These are phyloP conservation scores for Lactarius vividus DNA, from an alignment of 768 basidiomycete species.

Conservation along the genomic window DNA sequence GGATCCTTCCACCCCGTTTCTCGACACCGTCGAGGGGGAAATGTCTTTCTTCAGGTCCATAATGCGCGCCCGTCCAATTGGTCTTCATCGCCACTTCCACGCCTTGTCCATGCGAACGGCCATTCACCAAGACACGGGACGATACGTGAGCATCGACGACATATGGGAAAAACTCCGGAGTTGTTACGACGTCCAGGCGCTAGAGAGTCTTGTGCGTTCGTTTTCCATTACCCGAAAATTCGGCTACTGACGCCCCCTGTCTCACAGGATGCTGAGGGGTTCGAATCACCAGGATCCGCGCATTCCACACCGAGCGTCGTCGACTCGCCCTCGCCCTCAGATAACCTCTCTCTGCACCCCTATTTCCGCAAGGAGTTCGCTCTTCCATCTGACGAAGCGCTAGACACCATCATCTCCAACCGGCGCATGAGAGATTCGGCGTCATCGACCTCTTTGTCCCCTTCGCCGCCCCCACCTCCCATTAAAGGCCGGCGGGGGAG, in stretches of 20 bases:
- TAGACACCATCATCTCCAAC: conserved; percentile 57
- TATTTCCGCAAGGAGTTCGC: conserved; percentile 71
- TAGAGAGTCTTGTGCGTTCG: conserved; percentile 64
- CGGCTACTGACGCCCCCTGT: not conserved
- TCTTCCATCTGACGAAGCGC: conserved; percentile 56
- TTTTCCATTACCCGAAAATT: not conserved
- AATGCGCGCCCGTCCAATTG: conserved; percentile 78
- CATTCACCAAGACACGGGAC: conserved; percentile 70
- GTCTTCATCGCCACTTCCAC: conserved; percentile 81
- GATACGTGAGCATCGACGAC: conserved; percentile 53
- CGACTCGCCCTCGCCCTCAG: conserved; percentile 64
- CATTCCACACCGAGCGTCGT: conserved; percentile 46
- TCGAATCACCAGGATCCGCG: conserved; percentile 43
- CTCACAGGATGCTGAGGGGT: conserved; percentile 26
- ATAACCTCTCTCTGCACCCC: conserved; percentile 66
- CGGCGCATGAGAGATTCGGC: conserved; percentile 64
- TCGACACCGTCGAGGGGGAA: conserved; percentile 77
- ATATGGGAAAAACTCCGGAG: conserved; percentile 73
- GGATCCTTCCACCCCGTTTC: conserved; percentile 28
- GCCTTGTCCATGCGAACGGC: conserved; percentile 69
- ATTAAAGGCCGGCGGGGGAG: conserved; percentile 39
- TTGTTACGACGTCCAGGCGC: conserved; percentile 71
- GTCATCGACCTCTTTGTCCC: conserved; percentile 49
- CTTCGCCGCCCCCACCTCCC: conserved; percentile 52
- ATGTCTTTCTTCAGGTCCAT: conserved; percentile 82